phyloP scores from a whole-genome alignment of 2,329 filamentous ascomycete genomes.

The Pseudogymnoascus sp. region DNA sequence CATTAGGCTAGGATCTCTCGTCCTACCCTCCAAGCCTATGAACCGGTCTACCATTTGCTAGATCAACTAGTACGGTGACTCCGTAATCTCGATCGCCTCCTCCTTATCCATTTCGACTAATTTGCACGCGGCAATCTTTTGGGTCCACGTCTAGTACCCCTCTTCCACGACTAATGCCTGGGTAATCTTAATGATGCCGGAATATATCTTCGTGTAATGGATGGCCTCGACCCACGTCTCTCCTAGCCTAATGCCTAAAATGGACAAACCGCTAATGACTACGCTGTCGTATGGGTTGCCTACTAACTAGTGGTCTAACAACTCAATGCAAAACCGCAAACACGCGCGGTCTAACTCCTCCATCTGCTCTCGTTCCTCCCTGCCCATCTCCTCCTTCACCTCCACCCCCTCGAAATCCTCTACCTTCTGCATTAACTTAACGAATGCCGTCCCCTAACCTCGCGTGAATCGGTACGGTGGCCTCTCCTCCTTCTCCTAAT shows the following conservation, averaged over 20 bases:
- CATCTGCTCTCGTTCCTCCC: neutral
- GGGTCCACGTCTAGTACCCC: neutral
- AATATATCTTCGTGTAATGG: neutral
- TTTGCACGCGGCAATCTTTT: neutral
- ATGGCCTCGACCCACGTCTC: neutral
- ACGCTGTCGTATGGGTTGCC: neutral
- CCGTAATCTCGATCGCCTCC: neutral
- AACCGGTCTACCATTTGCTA: neutral
- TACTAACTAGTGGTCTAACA: neutral
- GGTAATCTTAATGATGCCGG: neutral
- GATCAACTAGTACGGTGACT: neutral
- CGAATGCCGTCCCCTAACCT: neutral
- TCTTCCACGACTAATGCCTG: neutral
- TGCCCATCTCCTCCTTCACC: neutral
- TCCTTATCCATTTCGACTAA: neutral
- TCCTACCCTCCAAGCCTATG: neutral
- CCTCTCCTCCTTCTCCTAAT: neutral
- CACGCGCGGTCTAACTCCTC: neutral
- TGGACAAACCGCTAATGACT: neutral
- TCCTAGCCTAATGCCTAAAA: neutral
- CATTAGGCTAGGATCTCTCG: neutral
- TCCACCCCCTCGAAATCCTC: neutral
- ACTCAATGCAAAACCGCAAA: conserved; percentile 3
- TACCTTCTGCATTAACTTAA: neutral
- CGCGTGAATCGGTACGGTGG: neutral